Conservation (phyloP, 129 eudicot species). For the Flaveria robusta region DNA sequence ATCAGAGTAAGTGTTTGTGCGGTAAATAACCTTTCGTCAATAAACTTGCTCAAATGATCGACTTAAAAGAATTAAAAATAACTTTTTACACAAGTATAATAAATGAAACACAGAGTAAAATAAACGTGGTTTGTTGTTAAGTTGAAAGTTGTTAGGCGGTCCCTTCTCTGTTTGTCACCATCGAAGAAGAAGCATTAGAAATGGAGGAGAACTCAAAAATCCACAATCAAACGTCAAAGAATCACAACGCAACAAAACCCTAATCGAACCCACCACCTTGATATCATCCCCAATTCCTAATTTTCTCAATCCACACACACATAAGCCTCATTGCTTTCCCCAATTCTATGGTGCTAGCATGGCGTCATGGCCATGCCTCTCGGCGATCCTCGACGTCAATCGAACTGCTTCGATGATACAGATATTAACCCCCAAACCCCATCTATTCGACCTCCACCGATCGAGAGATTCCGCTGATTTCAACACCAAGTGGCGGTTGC, state of each 20-base stretch:
- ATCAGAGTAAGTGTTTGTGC: too few species aligned
- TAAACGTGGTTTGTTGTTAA: conserved; percentile 15
- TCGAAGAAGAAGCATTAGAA: conserved; percentile 5
- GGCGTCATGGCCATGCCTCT: conserved; percentile 46
- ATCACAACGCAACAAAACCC: conserved; percentile 18
- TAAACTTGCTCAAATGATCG: too few species aligned
- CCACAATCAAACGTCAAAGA: conserved; percentile 29
- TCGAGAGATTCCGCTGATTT: conserved; percentile 6
- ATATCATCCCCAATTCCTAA: conserved; percentile 30
- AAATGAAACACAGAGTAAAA: background rate
- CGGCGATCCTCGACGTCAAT: conserved; percentile 35
- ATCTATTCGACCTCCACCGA: conserved; percentile 30
- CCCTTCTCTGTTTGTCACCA: conserved; percentile 24
- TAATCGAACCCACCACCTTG: conserved; percentile 33
- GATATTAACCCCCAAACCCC: conserved; percentile 25
- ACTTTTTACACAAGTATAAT: too few species aligned
- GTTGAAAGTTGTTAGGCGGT: conserved; percentile 37
- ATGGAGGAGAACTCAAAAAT: conserved; percentile 26
- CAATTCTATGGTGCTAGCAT: conserved; percentile 39
- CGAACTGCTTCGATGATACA: conserved; percentile 27
- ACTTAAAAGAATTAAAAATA: too few species aligned
- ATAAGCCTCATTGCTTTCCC: background rate
- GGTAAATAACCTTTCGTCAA: too few species aligned
- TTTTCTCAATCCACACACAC: conserved; percentile 32
- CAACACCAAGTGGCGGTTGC: conserved; percentile 31